These are phyloP conservation scores for Ceratocystis variospora DNA, from an alignment of 2,329 filamentous ascomycete species.

Conservation along the genomic window DNA sequence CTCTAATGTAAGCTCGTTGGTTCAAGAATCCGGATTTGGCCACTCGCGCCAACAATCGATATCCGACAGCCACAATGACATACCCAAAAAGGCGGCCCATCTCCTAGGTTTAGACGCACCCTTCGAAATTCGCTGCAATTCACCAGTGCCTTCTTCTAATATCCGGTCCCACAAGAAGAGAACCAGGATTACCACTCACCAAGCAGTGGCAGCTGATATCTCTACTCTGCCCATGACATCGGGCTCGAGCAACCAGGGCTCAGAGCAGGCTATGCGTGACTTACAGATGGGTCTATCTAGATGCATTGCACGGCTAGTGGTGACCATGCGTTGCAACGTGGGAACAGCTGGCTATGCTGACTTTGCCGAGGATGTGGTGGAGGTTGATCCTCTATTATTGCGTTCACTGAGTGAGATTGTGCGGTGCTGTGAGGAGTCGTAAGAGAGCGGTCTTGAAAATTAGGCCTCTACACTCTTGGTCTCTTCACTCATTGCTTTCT, in stretches of 20 bases:
- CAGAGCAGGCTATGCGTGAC: slow-evolving; percentile 30
- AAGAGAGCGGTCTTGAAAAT: neutral
- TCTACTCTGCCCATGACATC: neutral
- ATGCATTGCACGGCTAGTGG: slow-evolving; percentile 39
- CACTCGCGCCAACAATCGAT: slow-evolving; percentile 20
- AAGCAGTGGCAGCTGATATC: neutral
- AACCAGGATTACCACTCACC: neutral
- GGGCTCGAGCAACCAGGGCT: slow-evolving; percentile 24
- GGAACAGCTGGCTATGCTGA: neutral
- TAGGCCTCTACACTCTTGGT: neutral
- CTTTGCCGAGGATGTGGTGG: slow-evolving; percentile 6
- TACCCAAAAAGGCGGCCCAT: slow-evolving; percentile 40
- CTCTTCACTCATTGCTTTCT: neutral
- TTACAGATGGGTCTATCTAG: slow-evolving; percentile 37
- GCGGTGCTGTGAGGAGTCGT: slow-evolving; percentile 14
- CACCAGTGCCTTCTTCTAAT: slow-evolving; percentile 19
- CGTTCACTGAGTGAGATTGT: slow-evolving; percentile 18
- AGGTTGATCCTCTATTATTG: slow-evolving; percentile 16
- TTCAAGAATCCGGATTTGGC: neutral
- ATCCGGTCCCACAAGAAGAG: neutral
- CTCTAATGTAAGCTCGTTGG: slow-evolving; percentile 9
- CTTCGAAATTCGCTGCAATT: slow-evolving; percentile 20
- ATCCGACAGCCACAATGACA: slow-evolving; percentile 23
- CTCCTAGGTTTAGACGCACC: slow-evolving; percentile 34
- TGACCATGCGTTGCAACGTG: slow-evolving; percentile 30